Base-by-base conservation (phyloP, 805 yeast genomes). In the Grigorovia jiainica region DNA sequence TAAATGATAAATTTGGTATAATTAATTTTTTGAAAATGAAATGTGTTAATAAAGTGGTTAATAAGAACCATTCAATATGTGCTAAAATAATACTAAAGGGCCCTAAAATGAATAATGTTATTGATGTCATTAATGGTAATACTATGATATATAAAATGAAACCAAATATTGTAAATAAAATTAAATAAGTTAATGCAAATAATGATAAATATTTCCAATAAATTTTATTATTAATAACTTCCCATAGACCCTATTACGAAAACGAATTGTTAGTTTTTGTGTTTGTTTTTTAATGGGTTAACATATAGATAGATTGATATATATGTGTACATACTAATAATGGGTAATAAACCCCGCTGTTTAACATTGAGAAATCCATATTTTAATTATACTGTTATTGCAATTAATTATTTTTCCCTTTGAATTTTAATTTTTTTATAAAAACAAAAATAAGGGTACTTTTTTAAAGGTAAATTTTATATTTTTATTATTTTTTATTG, bases 61-160 rank as follows among this genome's bases (percentile, higher is more conserved):
- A 55, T 15, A 60, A 21, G 4, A 60, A 9, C 56, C 62, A 57
- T 39, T 63, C 63, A 5, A 58, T 40, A 30, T 56, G 57, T 11
- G 54, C 60, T 20, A 59, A 40, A 2, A 55, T 31, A 11, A 57
- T 36, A 7, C 67, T 65, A 35, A 60, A 31, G 6, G 65, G 64
- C 1, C 67, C 66, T 5, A 58, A 34, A 9, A 59, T 16, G 6
- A 54, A 35, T 2, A 55, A 48, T 5, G 52, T 42, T n/a, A 52
- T 35, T 9, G 31, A 16, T 17, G 39, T 30, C 34, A 56, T 36
- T 3, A 55, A 35, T 2, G 67, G 66, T 19, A 61, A 43, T 1
- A 60, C 19, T 2, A 52, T n/a, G 7, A 56, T 35, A 40, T 59
- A 57, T 29, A 56, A 50, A 1, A 53, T 33, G 7, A 46, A 39